These are phyloP conservation scores for Tylopilus subfusipes DNA, from an alignment of 768 basidiomycete species.

Conservation along the genomic window DNA sequence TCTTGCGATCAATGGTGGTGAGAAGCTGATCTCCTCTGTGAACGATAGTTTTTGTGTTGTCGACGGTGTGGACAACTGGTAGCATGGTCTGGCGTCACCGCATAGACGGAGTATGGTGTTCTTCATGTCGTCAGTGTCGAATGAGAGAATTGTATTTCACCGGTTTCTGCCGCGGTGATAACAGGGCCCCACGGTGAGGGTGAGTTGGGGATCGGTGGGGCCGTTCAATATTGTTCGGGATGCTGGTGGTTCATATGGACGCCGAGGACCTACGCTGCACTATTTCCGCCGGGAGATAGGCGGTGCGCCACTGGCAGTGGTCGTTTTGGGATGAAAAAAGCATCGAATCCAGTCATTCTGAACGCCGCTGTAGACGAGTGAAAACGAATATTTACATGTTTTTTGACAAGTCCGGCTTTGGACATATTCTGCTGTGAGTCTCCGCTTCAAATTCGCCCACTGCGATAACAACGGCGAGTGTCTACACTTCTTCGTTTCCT, in stretches of 20 bases:
- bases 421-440: constrained; percentile 8
- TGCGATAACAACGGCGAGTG: constrained; percentile 1
- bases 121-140: constrained; percentile 4
- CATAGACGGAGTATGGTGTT: neutral
- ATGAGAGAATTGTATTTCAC: neutral
- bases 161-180: neutral
- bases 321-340: no score
- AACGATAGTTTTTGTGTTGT: neutral
- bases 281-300: no score
- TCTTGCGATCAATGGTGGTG: neutral
- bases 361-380: neutral
- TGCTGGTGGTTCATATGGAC: neutral
- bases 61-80: neutral
- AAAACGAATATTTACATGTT: neutral
- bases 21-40: neutral
- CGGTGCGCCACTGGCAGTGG: no score
- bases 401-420: constrained; percentile 4
- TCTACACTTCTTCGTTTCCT: neutral
- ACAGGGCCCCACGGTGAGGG: neutral
- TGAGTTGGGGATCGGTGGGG: neutral
- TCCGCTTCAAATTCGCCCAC: constrained; percentile 17
- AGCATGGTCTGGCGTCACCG: neutral
- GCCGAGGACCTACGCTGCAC: no score
- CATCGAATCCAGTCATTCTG: neutral
- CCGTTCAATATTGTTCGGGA: neutral